Base-by-base conservation (phyloP, 169 alveolate genomes). In the Cryptosporidium meleagridis region DNA sequence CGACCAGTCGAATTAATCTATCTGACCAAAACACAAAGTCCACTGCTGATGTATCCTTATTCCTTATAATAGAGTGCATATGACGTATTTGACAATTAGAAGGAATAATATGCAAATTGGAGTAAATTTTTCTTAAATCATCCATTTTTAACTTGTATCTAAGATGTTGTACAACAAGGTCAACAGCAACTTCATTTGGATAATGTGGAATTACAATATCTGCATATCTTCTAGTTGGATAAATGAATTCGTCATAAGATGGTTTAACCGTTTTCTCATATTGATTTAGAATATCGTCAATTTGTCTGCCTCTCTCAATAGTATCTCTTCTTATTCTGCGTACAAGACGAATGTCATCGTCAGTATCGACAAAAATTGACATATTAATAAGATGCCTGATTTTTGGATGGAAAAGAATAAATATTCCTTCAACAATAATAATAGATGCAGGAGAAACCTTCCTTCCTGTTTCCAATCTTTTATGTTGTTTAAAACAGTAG, bases 381-480 rank as follows among this genome's bases (percentile, higher is more conserved):
- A 95, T 84, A 70, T 93, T 94, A 86, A 95, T 85, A n/a, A 93
- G 86, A 70, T 91, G 93, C 58, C 96, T 73, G 35, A 95, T 92
- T 91, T 92, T 91, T 39, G 92, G 91, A 59, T 94, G 96, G 91
- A 93, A 93, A 26, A 95, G 91, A 10, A 94, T 71, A 69, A 94
- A 91, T 39, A 95, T 95, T 6, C 98, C 98, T 91, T 95, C 97
- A 26, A 95, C 91, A 9, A 95, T 91, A 51, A 95, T 91, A 29
- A 95, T 85, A 21, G 93, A 91, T 39, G 96, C 70, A 21, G 96
- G 92, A 21, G 80, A 41, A 10, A 93, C 80, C 16, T 41, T 21
- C 39, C 85, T 75, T 10, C 72, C 85, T 37, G 91, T 87, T 69
- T 70, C 73, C 44, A 48, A 29, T 84, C 96, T 89, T 70, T 41